These are phyloP conservation scores for Daedaleopsis sinensis DNA, from an alignment of 768 basidiomycete genomes.

Conservation along the genomic window DNA sequence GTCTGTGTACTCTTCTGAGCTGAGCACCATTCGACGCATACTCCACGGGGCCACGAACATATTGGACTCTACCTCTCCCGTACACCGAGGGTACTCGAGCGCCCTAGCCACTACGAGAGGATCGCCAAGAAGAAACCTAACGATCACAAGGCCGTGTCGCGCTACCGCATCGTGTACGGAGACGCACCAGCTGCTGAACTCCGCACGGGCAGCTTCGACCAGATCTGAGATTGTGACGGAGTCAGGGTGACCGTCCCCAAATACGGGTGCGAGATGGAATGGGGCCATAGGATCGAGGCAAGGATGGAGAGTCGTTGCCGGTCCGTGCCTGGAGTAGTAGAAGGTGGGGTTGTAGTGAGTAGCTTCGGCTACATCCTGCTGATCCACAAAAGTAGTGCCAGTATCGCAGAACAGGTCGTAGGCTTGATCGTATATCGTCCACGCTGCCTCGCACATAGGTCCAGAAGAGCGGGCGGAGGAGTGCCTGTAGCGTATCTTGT, in stretches of 20 bases:
- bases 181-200: conserved; percentile 19
- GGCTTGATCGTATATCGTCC: conserved; percentile 23
- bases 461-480: conserved; percentile 38
- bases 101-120: conserved; percentile 16
- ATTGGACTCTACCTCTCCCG: neutral
- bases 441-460: conserved; percentile 30
- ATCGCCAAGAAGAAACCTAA: conserved; percentile 22
- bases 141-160: neutral
- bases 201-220: neutral
- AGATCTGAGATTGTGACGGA: conserved; percentile 5
- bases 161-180: neutral
- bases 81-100: neutral
- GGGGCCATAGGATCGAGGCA: conserved; percentile 44
- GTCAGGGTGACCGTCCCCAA: neutral
- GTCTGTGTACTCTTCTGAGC: neutral
- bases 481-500: neutral
- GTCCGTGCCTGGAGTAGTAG: conserved; percentile 32
- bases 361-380: neutral
- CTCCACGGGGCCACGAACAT: neutral
- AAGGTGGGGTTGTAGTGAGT: neutral
- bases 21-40: neutral
- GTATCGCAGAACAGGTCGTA: conserved; percentile 43
- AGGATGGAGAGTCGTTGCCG: conserved; percentile 46
- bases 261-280: conserved; percentile 44
- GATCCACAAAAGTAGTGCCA: conserved; percentile 39